Evolutionary conservation across 2,329 filamentous ascomycete species (phyloP).

Genomic region (Pseudocercospora fuligena): DNA sequence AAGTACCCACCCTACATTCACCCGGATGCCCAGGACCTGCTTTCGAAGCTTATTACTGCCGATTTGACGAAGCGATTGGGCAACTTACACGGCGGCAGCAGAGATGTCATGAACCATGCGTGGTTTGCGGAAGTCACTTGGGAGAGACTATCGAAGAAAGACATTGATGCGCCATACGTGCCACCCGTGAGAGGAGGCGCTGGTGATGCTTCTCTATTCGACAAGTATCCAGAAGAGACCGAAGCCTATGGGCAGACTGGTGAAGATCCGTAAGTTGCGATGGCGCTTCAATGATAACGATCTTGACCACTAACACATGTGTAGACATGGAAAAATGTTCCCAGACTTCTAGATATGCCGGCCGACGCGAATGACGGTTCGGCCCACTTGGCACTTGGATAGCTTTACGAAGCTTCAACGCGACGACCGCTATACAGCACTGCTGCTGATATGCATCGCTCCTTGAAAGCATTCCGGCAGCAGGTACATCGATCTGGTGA

Average conservation of each 20-base stretch:
- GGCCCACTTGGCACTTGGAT: background rate
- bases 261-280: slow-evolving; percentile 77
- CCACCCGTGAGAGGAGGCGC: slow-evolving; percentile 92
- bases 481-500: slow-evolving; percentile 14
- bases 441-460: slow-evolving; percentile 8
- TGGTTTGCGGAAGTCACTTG: slow-evolving; percentile 99
- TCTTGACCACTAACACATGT: slow-evolving; percentile 24
- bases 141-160: slow-evolving; percentile 91
- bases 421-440: slow-evolving; percentile 8
- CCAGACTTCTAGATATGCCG: slow-evolving; percentile 65
- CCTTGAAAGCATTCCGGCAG: slow-evolving; percentile 2
- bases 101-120: slow-evolving; percentile 91
- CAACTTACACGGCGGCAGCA: slow-evolving; percentile 86
- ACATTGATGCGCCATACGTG: slow-evolving; percentile 97
- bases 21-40: slow-evolving; percentile 87
- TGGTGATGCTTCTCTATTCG: slow-evolving; percentile 95
- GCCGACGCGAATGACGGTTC: background rate
- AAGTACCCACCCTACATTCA: slow-evolving; percentile 98
- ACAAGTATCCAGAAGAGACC: slow-evolving; percentile 95
- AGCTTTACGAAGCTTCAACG: slow-evolving; percentile 4
- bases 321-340: slow-evolving; percentile 75
- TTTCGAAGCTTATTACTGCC: slow-evolving; percentile 89
- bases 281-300: background rate
- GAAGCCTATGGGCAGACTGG: slow-evolving; percentile 84
- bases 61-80: slow-evolving; percentile 94